phyloP scores from a whole-genome alignment of 331 rosid species.

The Acacia pycnantha region DNA sequence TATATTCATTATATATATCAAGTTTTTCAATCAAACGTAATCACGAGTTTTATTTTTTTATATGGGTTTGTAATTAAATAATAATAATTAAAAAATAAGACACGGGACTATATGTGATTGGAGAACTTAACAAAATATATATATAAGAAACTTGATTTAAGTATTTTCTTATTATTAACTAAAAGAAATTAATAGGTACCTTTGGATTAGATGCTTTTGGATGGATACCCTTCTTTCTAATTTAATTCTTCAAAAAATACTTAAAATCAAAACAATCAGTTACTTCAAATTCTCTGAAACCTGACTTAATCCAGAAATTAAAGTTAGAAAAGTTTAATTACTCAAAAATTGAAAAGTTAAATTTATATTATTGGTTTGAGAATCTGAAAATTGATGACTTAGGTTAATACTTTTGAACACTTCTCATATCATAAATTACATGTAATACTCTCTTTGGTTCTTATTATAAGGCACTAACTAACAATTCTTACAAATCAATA shows the following conservation, averaged over 20 bases:
- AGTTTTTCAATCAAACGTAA: too few species aligned
- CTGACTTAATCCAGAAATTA: background rate
- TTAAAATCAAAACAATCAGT: background rate
- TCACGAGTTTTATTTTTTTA: too few species aligned
- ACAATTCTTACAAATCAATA: too few species aligned
- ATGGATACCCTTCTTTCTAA: background rate
- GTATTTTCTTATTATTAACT: background rate
- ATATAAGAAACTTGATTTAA: too few species aligned
- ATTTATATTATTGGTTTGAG: background rate
- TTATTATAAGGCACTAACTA: too few species aligned
- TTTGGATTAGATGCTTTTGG: slow-evolving; percentile 5
- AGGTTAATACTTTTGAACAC: background rate
- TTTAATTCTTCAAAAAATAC: background rate
- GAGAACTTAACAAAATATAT: too few species aligned
- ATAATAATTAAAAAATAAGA: too few species aligned
- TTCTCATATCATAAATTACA: background rate
- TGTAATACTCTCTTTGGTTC: too few species aligned
- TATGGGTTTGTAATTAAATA: too few species aligned
- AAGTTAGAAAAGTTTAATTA: background rate
- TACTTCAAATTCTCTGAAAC: background rate
- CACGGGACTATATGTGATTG: too few species aligned
- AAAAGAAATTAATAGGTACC: background rate
- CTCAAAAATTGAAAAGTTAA: background rate
- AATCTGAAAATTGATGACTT: background rate
- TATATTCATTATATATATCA: too few species aligned